Percentiles rank a stretch among this genome's conserved stretches.
These are phyloP conservation scores for Orbilia oligospora DNA, from an alignment of 2,329 filamentous ascomycete species.

Conservation along the genomic window DNA sequence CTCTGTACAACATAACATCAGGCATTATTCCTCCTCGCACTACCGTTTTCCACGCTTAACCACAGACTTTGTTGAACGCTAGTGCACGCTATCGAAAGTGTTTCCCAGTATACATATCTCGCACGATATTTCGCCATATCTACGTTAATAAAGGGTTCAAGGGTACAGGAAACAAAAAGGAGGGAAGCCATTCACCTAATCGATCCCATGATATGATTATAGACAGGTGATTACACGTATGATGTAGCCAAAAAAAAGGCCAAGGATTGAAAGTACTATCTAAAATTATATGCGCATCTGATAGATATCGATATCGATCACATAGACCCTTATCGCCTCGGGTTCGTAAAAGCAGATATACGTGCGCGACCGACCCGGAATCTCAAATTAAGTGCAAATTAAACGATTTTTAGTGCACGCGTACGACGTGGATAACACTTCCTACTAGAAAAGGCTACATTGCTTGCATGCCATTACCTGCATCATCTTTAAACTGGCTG, in stretches of 20 bases:
- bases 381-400: neutral
- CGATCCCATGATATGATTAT: neutral
- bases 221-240: neutral
- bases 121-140: neutral
- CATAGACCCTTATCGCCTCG: no score
- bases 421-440: no score
- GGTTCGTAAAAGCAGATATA: no score
- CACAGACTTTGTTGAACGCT: neutral
- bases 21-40: constrained; percentile 14
- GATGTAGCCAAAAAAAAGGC: neutral
- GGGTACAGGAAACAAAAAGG: neutral
- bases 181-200: neutral
- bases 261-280: neutral
- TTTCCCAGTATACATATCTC: neutral
- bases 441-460: no score
- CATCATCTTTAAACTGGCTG: neutral
- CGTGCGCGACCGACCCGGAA: no score
- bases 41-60: neutral
- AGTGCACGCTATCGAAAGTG: neutral
- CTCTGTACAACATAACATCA: constrained; percentile 4
- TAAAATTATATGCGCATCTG: no score
- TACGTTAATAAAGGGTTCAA: neutral
- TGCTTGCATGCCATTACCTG: neutral
- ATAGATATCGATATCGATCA: no score
- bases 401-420: neutral